A percentile compares a stretch with the other conserved stretches of the same genome.
These are phyloP conservation scores for Yamadazyma insecticola DNA, from an alignment of 805 yeast species.

Conservation along the genomic window DNA sequence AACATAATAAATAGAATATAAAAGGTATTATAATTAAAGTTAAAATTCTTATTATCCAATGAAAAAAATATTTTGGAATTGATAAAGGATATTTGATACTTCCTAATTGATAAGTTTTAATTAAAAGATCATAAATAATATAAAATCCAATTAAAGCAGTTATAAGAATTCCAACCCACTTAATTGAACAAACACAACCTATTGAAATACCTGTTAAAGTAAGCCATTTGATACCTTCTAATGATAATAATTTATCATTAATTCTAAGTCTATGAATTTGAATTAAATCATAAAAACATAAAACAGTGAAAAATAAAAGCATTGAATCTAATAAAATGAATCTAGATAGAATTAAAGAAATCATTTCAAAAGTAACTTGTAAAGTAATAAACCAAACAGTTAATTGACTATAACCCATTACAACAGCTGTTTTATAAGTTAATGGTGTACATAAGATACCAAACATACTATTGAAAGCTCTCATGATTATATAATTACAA, in stretches of 20 bases:
- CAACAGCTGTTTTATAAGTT: conserved; percentile 76
- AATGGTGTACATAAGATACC: conserved; percentile 83
- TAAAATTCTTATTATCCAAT: conserved; percentile 69
- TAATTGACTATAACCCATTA: conserved; percentile 64
- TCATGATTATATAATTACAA: conserved; percentile 78
- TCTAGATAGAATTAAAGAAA: conserved; percentile 81
- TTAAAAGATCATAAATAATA: conserved; percentile 48
- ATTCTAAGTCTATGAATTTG: conserved; percentile 47
- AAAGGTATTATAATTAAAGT: conserved; percentile 71
- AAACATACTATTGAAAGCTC: conserved; percentile 81
- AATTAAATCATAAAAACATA: conserved; percentile 30
- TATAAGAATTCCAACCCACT: conserved; percentile 79
- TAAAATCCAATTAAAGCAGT: conserved; percentile 59
- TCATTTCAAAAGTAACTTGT: conserved; percentile 77
- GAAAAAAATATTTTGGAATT: conserved; percentile 38
- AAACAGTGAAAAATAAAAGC: conserved; percentile 79
- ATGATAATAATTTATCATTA: conserved; percentile 30
- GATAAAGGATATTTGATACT: conserved; percentile 11
- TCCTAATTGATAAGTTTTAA: conserved; percentile 36
- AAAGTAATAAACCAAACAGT: conserved; percentile 76
- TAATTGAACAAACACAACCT: conserved; percentile 81
- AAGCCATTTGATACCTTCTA: conserved; percentile 51
- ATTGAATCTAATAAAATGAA: conserved; percentile 90
- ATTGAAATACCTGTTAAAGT: conserved; percentile 58
- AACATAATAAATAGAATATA: conserved; percentile 61